Evolutionary conservation across 148 eudicot species (phyloP), one percentile per base, ranked within the genome.

Genomic region (Nyssa sinensis): DNA sequence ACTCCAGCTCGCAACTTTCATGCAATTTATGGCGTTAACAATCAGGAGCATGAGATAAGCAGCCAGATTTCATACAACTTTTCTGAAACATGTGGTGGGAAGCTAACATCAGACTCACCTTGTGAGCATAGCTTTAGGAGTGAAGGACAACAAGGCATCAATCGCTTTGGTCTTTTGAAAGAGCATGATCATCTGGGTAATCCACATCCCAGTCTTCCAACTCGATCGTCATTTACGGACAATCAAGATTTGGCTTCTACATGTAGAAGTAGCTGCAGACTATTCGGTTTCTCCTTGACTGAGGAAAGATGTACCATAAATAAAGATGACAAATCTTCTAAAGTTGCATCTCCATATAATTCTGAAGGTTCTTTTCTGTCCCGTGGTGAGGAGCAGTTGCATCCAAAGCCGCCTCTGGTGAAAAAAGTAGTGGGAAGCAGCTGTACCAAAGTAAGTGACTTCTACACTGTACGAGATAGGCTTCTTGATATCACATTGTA

Each of bases 281-380:
- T 93, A 61, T 93, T 93, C 51, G 98, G 98, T 2, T 90, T 88
- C 81, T 76, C 90, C 3, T 83, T 93, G 79, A 88, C 84, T 0
- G 96, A 87, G 55, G 96, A 83, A 17, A 86, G 82, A 37, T 74
- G 28, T 39, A 29, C 74, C 6, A 67, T 62, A n/a, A 69, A 59
- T 67, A 69, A 74, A 25, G 82, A 73, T 73, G 75, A 41, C 28
- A 39, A 64, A 62, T 55, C 66, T 1, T 30, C 41, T 61, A 72
- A 62, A 51, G 66, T 67, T 61, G 25, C 53, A 32, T 74, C 78
- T 64, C 62, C 51, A 8, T 66, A 19, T 35, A n/a, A 58, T 61
- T 76, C 81, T 0, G 79, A 78, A 37, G 32, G 62, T 64, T 33
- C 77, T 8, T 78, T 77, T 51, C 69, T 83, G 75, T 82, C 88